phyloP scores from a whole-genome alignment of 1,284 basidiomycete genomes.

The Trichosporon asahii region DNA sequence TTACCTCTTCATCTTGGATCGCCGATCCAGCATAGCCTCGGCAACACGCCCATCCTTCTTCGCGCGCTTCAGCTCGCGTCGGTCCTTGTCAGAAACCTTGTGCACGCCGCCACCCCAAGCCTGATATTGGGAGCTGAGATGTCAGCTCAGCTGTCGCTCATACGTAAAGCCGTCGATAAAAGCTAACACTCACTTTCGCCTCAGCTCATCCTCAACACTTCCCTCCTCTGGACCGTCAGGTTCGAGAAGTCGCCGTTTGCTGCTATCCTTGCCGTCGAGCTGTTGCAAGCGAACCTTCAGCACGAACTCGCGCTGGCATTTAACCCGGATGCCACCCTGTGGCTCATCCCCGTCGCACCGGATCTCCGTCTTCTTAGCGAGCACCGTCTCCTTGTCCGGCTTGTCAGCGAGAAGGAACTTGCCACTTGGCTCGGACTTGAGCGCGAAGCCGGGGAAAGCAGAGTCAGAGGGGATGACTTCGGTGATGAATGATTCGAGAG shows the following conservation, averaged over 20 bases:
- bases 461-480: slow-evolving; percentile 20
- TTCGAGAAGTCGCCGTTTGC: slow-evolving; percentile 58
- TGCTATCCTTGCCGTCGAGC: slow-evolving; percentile 38
- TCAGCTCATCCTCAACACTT: slow-evolving; percentile 50
- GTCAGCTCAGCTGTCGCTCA: slow-evolving; percentile 5
- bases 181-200: slow-evolving; percentile 47
- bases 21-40: slow-evolving; percentile 81
- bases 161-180: too few relatives aligned
- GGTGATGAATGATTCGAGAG: slow-evolving; percentile 50
- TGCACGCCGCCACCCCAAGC: slow-evolving; percentile 80
- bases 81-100: slow-evolving; percentile 57
- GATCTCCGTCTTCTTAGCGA: slow-evolving; percentile 58
- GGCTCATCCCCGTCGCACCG: slow-evolving; percentile 82
- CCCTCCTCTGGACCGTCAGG: slow-evolving; percentile 50
- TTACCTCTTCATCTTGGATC: slow-evolving; percentile 87
- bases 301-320: slow-evolving; percentile 86
- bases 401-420: slow-evolving; percentile 42
- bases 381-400: slow-evolving; percentile 17
- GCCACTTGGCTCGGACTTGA: slow-evolving; percentile 35
- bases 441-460: slow-evolving; percentile 33
- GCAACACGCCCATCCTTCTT: slow-evolving; percentile 80
- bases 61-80: slow-evolving; percentile 72
- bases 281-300: slow-evolving; percentile 63
- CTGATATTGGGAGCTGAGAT: slow-evolving; percentile 60
- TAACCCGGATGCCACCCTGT: slow-evolving; percentile 76